Evolutionary conservation across 2,329 filamentous ascomycete species (phyloP).

Genomic region (Macrophomina tecta): DNA sequence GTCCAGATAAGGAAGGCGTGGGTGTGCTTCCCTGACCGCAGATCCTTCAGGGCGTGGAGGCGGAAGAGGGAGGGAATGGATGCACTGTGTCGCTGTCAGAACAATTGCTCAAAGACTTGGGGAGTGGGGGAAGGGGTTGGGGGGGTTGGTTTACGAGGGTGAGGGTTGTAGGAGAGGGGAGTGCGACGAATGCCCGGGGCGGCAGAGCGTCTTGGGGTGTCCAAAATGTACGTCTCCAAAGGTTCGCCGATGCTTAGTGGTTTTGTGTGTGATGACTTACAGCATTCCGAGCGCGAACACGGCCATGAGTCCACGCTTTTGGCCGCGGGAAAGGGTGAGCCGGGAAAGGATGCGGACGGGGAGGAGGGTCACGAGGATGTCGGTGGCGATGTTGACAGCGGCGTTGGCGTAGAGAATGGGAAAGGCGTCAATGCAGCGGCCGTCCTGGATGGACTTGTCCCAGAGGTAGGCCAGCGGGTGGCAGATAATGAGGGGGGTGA

Average conservation of each 20-base stretch:
- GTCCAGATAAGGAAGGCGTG: not conserved
- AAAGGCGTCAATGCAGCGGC: slow-evolving; percentile 14
- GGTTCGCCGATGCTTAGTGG: not conserved
- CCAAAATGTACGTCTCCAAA: not conserved
- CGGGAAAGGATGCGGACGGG: slow-evolving; percentile 13
- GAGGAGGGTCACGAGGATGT: slow-evolving; percentile 21
- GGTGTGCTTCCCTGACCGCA: not conserved
- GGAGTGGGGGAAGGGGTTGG: not conserved
- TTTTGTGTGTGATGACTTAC: slow-evolving; percentile 2
- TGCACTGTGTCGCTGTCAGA: slow-evolving; percentile 1
- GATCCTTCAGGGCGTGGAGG: slow-evolving; percentile 4
- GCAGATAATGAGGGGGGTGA: slow-evolving; percentile 24
- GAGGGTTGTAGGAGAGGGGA: not conserved
- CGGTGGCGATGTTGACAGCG: slow-evolving; percentile 23
- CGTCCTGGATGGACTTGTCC: slow-evolving; percentile 7
- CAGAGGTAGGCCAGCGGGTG: slow-evolving; percentile 12
- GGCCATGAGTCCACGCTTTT: slow-evolving; percentile 11
- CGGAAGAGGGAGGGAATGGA: slow-evolving; percentile 23
- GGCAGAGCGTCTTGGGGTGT: not conserved
- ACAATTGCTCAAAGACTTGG: too few relatives aligned
- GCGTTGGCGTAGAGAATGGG: slow-evolving; percentile 24
- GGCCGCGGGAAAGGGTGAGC: slow-evolving; percentile 4
- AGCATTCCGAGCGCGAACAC: slow-evolving; percentile 26
- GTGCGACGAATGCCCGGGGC: not conserved
- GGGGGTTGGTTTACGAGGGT: not conserved